phyloP scores from a whole-genome alignment of 176 grass and related monocot species.

The Melocanna baccifera region DNA sequence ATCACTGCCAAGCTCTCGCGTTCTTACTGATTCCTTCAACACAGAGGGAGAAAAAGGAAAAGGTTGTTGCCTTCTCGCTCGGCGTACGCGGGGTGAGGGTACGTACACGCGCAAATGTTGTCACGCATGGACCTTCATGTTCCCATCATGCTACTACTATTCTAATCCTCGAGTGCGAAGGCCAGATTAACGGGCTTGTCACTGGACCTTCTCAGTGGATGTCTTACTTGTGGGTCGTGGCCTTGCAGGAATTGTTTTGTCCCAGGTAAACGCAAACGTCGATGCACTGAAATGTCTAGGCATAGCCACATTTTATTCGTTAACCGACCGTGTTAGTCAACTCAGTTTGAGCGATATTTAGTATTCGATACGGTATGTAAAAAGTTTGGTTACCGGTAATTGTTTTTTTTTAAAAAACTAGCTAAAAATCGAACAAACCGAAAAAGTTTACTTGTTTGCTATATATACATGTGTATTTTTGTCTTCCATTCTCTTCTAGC shows the following conservation, averaged over 20 bases:
- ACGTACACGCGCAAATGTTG: constrained; percentile 21
- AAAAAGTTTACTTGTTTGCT: too few relatives aligned
- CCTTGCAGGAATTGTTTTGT: neutral
- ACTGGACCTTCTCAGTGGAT: neutral
- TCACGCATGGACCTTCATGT: neutral
- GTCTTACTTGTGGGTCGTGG: neutral
- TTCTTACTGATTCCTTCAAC: neutral
- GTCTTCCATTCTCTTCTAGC: too few relatives aligned
- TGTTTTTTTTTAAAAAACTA: too few relatives aligned
- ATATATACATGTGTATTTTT: too few relatives aligned
- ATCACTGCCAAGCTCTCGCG: neutral
- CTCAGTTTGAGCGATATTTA: too few relatives aligned
- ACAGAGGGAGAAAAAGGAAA: neutral
- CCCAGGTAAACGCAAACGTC: neutral
- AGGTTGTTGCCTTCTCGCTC: too few relatives aligned
- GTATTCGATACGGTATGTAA: too few relatives aligned
- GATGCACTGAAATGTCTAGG: neutral
- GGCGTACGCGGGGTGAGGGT: neutral
- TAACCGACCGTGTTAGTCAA: too few relatives aligned
- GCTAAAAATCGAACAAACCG: too few relatives aligned
- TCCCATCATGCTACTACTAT: too few relatives aligned
- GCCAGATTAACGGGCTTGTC: neutral
- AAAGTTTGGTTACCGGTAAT: too few relatives aligned
- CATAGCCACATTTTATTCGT: too few relatives aligned
- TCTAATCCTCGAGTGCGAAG: neutral